Percentiles rank a stretch among this genome's conserved stretches.
phyloP scores from a whole-genome alignment of 2,329 filamentous ascomycete genomes.

The Pseudocercospora cruenta region DNA sequence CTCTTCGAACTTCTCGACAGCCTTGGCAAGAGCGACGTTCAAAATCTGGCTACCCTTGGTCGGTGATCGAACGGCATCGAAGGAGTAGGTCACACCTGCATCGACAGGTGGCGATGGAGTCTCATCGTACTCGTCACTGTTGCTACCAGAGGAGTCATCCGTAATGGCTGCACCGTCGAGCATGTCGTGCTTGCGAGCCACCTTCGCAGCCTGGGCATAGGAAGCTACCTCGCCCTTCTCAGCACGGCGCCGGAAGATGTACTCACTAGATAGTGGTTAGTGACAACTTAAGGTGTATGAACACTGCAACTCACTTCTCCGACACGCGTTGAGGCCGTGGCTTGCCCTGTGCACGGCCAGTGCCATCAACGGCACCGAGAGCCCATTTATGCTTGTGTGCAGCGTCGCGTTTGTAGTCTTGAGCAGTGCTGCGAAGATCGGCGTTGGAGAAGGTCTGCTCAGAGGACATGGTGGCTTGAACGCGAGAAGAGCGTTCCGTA shows the following conservation, averaged over 20 bases:
- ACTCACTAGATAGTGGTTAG: slow-evolving; percentile 23
- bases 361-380: slow-evolving; percentile 43
- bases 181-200: slow-evolving; percentile 51
- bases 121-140: slow-evolving; percentile 50
- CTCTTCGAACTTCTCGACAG: slow-evolving; percentile 63
- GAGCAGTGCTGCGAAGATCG: slow-evolving; percentile 59
- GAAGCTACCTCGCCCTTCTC: slow-evolving; percentile 35
- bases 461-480: slow-evolving; percentile 45
- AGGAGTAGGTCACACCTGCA: slow-evolving; percentile 58
- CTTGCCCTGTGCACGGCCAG: slow-evolving; percentile 36
- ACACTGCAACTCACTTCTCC: slow-evolving; percentile 36
- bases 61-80: slow-evolving; percentile 55
- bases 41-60: slow-evolving; percentile 61
- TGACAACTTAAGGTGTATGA: slow-evolving; percentile 8
- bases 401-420: slow-evolving; percentile 56
- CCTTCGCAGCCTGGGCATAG: slow-evolving; percentile 34
- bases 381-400: slow-evolving; percentile 57
- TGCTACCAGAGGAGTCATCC: slow-evolving; percentile 49
- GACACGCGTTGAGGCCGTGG: slow-evolving; percentile 39
- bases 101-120: slow-evolving; percentile 51
- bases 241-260: slow-evolving; percentile 34
- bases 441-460: slow-evolving; percentile 51
- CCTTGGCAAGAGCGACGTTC: slow-evolving; percentile 59
- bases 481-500: slow-evolving; percentile 9
- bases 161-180: slow-evolving; percentile 37